phyloP scores from a whole-genome alignment of 169 alveolate genomes.

The Perkinsus marinus region DNA sequence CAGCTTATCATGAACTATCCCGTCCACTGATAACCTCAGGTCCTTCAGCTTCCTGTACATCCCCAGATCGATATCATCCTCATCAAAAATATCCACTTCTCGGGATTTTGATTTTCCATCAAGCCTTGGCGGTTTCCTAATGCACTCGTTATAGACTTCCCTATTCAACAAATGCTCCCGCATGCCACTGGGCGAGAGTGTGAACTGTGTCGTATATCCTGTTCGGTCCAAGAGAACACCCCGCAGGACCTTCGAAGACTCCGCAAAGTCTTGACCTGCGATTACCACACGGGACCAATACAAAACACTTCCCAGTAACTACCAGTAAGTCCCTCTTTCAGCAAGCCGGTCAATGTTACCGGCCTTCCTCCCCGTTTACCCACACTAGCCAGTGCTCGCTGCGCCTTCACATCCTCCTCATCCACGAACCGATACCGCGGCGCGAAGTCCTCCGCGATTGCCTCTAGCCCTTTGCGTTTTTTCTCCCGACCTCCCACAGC shows the following conservation, averaged over 20 bases:
- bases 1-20: not conserved
- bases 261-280: not conserved
- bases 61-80: not conserved
- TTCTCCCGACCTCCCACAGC: not conserved
- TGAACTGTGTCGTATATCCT: not conserved
- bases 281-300: not conserved
- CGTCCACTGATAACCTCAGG: not conserved
- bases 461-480: constrained; percentile 42
- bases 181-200: not conserved
- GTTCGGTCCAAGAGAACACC: not conserved
- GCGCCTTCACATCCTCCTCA: constrained; percentile 18
- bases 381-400: not conserved
- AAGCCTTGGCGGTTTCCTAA: not conserved
- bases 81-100: not conserved
- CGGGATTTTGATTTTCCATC: not conserved
- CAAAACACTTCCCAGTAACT: not conserved
- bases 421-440: constrained; percentile 33
- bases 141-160: not conserved
- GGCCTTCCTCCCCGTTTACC: not conserved
- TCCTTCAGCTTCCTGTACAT: not conserved
- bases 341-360: not conserved
- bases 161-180: not conserved
- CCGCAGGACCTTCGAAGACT: not conserved
- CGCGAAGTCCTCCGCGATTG: constrained; percentile 36
- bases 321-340: not conserved